Percentiles rank a stretch among this genome's conserved stretches.
These are phyloP conservation scores for Scedosporium dehoogii DNA, from an alignment of 2,329 filamentous ascomycete genomes.

Conservation along the genomic window DNA sequence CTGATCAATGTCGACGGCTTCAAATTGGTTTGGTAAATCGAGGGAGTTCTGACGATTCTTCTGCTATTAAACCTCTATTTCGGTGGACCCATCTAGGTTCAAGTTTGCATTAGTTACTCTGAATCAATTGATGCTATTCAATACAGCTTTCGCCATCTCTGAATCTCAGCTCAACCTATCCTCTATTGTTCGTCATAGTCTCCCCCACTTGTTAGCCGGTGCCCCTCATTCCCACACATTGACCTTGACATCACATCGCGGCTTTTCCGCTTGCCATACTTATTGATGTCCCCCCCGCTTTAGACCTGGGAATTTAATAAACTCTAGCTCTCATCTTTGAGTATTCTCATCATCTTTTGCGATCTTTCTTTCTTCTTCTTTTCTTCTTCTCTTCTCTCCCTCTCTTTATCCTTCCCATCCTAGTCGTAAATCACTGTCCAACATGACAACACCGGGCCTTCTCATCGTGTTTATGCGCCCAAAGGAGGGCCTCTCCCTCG, in stretches of 20 bases:
- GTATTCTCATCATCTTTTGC: background rate
- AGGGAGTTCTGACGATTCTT: too few relatives aligned
- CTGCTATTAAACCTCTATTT: background rate
- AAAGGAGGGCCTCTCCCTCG: constrained; percentile 49
- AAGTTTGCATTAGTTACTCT: background rate
- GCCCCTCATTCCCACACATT: background rate
- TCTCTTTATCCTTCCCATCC: background rate
- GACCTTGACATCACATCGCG: background rate
- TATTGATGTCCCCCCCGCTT: background rate
- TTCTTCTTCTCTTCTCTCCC: background rate
- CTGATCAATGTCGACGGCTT: background rate
- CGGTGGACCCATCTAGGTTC: background rate
- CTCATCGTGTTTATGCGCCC: constrained; percentile 86
- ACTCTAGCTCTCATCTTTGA: background rate
- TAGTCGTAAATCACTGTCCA: background rate
- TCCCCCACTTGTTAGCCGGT: background rate
- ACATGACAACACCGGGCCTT: constrained; percentile 48
- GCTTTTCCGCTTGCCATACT: background rate
- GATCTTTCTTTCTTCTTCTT: background rate
- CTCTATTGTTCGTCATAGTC: background rate
- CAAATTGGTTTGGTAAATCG: too few relatives aligned
- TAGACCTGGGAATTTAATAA: background rate
- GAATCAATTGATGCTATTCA: too few relatives aligned
- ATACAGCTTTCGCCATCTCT: background rate
- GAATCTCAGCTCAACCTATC: background rate